Evolutionary conservation across 768 basidiomycete genomes (phyloP).

Genomic region (Podaxis carcinomalis): DNA sequence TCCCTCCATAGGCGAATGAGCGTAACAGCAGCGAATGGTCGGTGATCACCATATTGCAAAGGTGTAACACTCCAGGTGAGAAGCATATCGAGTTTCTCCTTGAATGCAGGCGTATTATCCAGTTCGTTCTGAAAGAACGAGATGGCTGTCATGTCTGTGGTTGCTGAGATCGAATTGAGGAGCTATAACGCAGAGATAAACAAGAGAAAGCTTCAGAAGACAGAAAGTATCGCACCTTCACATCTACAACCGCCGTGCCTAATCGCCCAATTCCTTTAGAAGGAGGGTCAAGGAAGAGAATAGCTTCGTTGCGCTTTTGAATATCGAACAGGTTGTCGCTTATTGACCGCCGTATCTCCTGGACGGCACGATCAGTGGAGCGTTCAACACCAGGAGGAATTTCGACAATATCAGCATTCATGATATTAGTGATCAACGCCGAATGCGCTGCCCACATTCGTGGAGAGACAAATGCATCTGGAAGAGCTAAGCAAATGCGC

Average conservation of each 20-base stretch:
- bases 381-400: conserved; percentile 12
- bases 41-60: conserved; percentile 78
- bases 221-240: conserved; percentile 32
- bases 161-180: conserved; percentile 70
- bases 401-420: conserved; percentile 37
- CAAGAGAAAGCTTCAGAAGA: not conserved
- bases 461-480: conserved; percentile 74
- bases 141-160: conserved; percentile 55
- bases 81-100: conserved; percentile 68
- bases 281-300: conserved; percentile 68
- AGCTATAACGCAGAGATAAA: conserved; percentile 36
- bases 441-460: conserved; percentile 59
- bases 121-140: conserved; percentile 51
- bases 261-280: conserved; percentile 55
- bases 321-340: conserved; percentile 65
- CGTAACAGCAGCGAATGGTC: conserved; percentile 70
- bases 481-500: conserved; percentile 66
- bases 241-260: conserved; percentile 54
- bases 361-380: conserved; percentile 26
- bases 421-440: conserved; percentile 37
- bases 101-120: conserved; percentile 41
- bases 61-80: conserved; percentile 81
- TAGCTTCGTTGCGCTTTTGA: conserved; percentile 73
- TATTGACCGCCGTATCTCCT: conserved; percentile 44
- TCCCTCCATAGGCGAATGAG: conserved; percentile 62